Evolutionary conservation across 2,329 filamentous ascomycete genomes (phyloP).

Genomic region (Phialophora expanda): DNA sequence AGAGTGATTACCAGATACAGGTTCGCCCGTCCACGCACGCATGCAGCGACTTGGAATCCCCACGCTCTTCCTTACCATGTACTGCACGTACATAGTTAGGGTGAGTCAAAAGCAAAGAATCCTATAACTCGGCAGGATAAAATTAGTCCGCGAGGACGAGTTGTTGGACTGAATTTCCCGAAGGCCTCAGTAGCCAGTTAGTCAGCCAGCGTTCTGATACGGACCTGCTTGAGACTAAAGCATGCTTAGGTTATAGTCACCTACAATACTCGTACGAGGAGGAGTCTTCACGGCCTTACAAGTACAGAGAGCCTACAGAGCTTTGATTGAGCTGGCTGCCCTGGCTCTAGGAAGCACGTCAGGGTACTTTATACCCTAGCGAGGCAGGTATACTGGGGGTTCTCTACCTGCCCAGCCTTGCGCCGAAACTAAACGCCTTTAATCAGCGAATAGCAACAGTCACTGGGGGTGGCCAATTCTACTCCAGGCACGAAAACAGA

Average conservation of each 20-base stretch:
- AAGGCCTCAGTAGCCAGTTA: background rate
- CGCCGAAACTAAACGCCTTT: background rate
- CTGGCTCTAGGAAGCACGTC: background rate
- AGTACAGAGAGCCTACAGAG: background rate
- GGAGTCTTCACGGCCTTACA: background rate
- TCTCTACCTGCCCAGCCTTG: background rate
- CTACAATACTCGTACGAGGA: background rate
- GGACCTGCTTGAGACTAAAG: background rate
- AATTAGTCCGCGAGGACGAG: no score
- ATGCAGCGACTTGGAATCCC: no score
- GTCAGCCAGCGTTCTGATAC: background rate
- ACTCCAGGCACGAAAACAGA: background rate
- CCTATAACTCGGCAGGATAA: background rate
- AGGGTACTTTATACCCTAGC: background rate
- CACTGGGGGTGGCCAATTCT: no score
- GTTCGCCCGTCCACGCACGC: no score
- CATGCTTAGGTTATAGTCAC: background rate
- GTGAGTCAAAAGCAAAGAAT: background rate
- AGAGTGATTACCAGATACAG: no score
- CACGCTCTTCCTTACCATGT: no score
- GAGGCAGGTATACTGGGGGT: background rate
- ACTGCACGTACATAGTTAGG: background rate
- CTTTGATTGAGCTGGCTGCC: background rate
- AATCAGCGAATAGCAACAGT: background rate
- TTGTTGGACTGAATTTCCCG: no score